These are phyloP conservation scores for Ehretia macrophylla DNA, from an alignment of 257 asterid genomes.

Conservation along the genomic window DNA sequence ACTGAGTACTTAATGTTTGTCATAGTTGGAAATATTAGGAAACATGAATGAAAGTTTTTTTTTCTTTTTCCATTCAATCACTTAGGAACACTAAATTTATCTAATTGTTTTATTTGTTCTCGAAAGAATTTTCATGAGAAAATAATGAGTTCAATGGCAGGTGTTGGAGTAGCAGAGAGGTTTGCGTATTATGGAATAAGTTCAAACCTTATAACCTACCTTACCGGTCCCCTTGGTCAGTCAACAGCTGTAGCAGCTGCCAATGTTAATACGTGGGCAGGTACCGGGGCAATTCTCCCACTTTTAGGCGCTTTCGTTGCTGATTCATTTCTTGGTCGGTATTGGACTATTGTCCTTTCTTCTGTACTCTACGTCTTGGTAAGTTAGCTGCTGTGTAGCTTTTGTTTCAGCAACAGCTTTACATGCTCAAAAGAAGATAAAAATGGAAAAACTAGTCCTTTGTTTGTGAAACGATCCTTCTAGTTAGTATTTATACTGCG, in stretches of 20 bases:
- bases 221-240: slow-evolving; percentile 40
- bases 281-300: slow-evolving; percentile 38
- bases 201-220: slow-evolving; percentile 38
- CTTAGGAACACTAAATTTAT: not conserved
- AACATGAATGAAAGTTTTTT: too few species aligned
- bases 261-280: slow-evolving; percentile 39
- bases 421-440: not conserved
- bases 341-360: slow-evolving; percentile 34
- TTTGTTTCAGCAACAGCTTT: not conserved
- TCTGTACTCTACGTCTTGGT: slow-evolving; percentile 42
- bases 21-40: too few species aligned
- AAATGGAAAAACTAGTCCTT: too few species aligned
- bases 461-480: too few species aligned
- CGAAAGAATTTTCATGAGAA: not conserved
- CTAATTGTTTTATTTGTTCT: not conserved
- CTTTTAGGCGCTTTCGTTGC: slow-evolving; percentile 41
- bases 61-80: not conserved
- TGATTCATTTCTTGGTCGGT: slow-evolving; percentile 39
- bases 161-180: slow-evolving; percentile 41
- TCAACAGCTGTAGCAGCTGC: slow-evolving; percentile 52
- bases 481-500: too few species aligned
- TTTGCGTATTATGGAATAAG: slow-evolving; percentile 42
- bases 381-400: not conserved
- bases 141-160: slow-evolving; percentile 12
- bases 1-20: too few species aligned